Evolutionary conservation across 2,329 filamentous ascomycete species (phyloP), one percentile per base, ranked within the genome.

Genomic region (Hirsutella minnesotensis): DNA sequence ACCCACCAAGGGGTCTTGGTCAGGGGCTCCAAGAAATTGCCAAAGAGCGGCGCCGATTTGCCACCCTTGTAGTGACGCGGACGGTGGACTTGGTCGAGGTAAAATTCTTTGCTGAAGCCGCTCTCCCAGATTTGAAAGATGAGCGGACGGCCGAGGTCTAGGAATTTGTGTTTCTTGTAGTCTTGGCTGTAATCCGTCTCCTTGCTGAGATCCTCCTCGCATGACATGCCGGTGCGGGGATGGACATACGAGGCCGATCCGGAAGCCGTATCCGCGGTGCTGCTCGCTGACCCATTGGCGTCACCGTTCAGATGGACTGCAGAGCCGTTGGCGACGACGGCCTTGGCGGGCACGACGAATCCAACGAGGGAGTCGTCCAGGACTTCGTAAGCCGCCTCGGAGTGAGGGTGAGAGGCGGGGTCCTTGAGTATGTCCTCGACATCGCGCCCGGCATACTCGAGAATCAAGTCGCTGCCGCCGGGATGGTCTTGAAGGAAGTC

Each of bases 21-120:
- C 46, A 98, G 68, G n/a, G 92, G 92, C 66, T 98, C 92, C n/a
- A 98, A 70, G 61, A 98, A 94, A 66, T 98, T 96, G 46, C 92
- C 92, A 64, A 98, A 98, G 20, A 98, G 67, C 18, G 92, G 92
- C 31, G 92, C 92, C 7, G 88, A 95, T 48, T 80, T 79, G 45
- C 92, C 92, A 50, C 90, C 90, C 60, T 81, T 94, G 73, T 96
- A 98, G 63, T 98, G 90, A 46, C 92, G 81, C 16, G 92, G 92
- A 37, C 92, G 82, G 61, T 98, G 92, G 41, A 98, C 86, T 62
- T 98, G 92, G 53, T 95, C 82, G 20, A 98, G 75, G 58, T 98
- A 98, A 59, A 98, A 98, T n/a, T 86, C 79, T 62, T 95, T 98
- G 60, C 69, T 79, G 67, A 96, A 98, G 24, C 83, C 85, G 38